These are phyloP conservation scores for Citrullus mucosospermus DNA, from an alignment of 306 rosid genomes.

Conservation along the genomic window DNA sequence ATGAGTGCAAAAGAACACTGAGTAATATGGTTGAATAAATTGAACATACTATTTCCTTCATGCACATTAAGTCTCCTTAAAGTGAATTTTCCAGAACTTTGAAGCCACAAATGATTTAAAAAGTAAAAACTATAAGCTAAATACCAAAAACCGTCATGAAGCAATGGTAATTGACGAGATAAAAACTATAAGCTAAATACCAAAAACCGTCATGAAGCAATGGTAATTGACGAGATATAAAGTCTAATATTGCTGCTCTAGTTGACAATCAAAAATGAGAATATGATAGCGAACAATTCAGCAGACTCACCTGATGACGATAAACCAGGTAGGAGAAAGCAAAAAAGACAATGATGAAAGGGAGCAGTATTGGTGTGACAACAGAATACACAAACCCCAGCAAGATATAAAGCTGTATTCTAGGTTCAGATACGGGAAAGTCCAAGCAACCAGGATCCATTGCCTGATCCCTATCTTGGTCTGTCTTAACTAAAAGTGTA, in stretches of 20 bases:
- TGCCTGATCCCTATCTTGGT: constrained; percentile 58
- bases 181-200: not conserved
- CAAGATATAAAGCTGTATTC: constrained; percentile 75
- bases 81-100: not conserved
- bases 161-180: not conserved
- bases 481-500: constrained; percentile 81
- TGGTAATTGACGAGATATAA: not conserved
- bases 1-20: not conserved
- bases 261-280: not conserved
- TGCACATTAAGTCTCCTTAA: not conserved
- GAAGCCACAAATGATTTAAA: not conserved
- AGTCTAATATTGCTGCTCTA: not conserved
- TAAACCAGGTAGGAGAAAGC: constrained; percentile 65
- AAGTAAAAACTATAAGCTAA: not conserved
- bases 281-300: not conserved
- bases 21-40: not conserved
- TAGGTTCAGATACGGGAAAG: constrained; percentile 67
- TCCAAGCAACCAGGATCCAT: constrained; percentile 73
- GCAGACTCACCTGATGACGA: constrained; percentile 66
- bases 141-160: not conserved
- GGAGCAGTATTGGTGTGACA: constrained; percentile 77
- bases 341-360: constrained; percentile 74
- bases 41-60: not conserved
- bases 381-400: constrained; percentile 80
- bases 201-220: not conserved